phyloP scores from a whole-genome alignment of 2,329 filamentous ascomycete species.

The Clarireedia monteithiana region DNA sequence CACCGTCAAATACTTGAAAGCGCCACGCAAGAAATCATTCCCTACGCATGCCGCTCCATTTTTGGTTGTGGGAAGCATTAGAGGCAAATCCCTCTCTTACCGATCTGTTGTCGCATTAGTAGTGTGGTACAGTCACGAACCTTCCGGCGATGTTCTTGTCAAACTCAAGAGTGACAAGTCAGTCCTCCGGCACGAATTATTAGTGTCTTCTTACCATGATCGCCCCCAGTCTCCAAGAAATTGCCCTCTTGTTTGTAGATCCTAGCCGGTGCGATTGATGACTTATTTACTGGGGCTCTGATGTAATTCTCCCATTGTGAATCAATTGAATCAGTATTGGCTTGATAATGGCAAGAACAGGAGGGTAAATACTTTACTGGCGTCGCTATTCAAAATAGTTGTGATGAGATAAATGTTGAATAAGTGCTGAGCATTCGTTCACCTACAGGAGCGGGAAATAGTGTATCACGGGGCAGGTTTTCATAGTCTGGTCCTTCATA shows the following conservation, averaged over 20 bases:
- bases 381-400: neutral
- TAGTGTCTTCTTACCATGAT: constrained; percentile 7
- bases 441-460: constrained; percentile 31
- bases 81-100: constrained; percentile 28
- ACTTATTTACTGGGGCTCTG: constrained; percentile 31
- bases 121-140: constrained; percentile 19
- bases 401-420: neutral
- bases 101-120: constrained; percentile 31
- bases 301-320: constrained; percentile 32
- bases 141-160: constrained; percentile 35
- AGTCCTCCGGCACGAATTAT: constrained; percentile 27
- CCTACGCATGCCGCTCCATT: constrained; percentile 31
- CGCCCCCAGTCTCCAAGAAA: constrained; percentile 17
- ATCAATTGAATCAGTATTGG: neutral
- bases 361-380: too few species aligned
- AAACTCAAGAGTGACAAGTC: constrained; percentile 34
- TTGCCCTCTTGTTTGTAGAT: constrained; percentile 31
- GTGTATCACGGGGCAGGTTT: constrained; percentile 26
- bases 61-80: constrained; percentile 25
- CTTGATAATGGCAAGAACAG: too few species aligned
- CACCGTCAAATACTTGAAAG: constrained; percentile 35
- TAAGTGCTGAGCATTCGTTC: too few species aligned
- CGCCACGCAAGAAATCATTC: constrained; percentile 31
- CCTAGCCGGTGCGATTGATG: constrained; percentile 28
- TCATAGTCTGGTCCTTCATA: constrained; percentile 19